A percentile compares a stretch with the other conserved stretches of the same genome.
Evolutionary conservation across 2,329 filamentous ascomycete genomes (phyloP).

Genomic region (Colletotrichum sp.): DNA sequence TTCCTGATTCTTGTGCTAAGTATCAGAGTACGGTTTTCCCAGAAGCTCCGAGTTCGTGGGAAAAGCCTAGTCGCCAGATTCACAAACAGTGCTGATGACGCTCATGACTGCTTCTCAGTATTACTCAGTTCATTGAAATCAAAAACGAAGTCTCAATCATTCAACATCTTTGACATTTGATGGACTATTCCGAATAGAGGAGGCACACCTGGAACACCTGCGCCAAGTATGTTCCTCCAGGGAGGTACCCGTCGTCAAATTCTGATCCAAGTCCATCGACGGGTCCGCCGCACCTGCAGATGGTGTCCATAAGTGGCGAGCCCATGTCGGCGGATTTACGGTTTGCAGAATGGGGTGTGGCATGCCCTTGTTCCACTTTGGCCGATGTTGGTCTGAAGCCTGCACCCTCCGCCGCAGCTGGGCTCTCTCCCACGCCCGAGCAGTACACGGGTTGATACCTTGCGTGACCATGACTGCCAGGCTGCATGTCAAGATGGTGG

Average conservation of each 20-base stretch:
- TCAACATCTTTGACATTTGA: background rate
- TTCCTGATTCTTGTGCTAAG: background rate
- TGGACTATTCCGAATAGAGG: background rate
- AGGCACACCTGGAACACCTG: background rate
- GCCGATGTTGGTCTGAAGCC: constrained; percentile 1
- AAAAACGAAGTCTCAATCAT: too few relatives aligned
- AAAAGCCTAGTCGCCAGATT: background rate
- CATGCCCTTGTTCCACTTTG: background rate
- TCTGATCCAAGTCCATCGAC: background rate
- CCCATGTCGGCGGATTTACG: background rate
- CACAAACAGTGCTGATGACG: fast-evolving
- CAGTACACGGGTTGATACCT: background rate
- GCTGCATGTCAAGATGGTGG: background rate
- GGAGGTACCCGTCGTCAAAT: background rate
- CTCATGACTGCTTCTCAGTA: background rate
- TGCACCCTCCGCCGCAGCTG: background rate
- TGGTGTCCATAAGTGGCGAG: constrained; percentile 1
- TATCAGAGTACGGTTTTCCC: background rate
- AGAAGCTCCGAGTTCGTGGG: fast-evolving
- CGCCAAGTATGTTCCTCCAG: background rate
- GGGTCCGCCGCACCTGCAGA: background rate
- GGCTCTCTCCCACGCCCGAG: background rate
- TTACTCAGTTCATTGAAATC: background rate
- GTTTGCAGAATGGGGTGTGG: constrained; percentile 1
- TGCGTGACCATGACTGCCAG: background rate